Conservation (phyloP, 306 rosid species). For the Lotus japonicus region DNA sequence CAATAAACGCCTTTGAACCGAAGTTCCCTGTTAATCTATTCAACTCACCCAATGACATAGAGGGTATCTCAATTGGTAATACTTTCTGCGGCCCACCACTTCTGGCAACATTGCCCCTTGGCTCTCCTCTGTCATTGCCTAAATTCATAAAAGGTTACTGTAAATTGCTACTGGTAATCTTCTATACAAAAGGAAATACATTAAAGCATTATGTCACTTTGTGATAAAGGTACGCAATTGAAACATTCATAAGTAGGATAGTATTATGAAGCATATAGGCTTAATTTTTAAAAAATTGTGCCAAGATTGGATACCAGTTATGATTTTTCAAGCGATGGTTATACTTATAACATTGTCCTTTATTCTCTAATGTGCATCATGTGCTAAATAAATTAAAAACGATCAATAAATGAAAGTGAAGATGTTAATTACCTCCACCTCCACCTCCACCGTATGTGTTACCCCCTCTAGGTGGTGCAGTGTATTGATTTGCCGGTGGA, state of each 20-base stretch:
- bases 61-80: slow-evolving; percentile 73
- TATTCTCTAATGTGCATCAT: too few relatives aligned
- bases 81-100: slow-evolving; percentile 69
- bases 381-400: neutral
- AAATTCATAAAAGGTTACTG: neutral
- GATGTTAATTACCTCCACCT: slow-evolving; percentile 19
- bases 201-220: neutral
- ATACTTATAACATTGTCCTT: too few relatives aligned
- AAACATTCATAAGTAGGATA: too few relatives aligned
- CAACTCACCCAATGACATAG: slow-evolving; percentile 63
- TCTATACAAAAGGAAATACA: neutral
- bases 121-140: slow-evolving; percentile 85
- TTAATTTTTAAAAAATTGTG: too few relatives aligned
- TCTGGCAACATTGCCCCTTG: slow-evolving; percentile 49
- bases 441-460: slow-evolving; percentile 53
- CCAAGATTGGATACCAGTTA: too few relatives aligned
- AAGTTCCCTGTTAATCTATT: slow-evolving; percentile 67
- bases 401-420: neutral
- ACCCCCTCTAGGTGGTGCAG: slow-evolving; percentile 69
- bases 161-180: neutral
- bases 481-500: slow-evolving; percentile 56
- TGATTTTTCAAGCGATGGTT: too few relatives aligned
- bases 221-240: too few relatives aligned
- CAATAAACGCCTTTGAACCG: slow-evolving; percentile 74
- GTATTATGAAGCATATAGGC: too few relatives aligned